Conservation (phyloP, 805 yeast species). For the Jamesozyma hellenica region DNA sequence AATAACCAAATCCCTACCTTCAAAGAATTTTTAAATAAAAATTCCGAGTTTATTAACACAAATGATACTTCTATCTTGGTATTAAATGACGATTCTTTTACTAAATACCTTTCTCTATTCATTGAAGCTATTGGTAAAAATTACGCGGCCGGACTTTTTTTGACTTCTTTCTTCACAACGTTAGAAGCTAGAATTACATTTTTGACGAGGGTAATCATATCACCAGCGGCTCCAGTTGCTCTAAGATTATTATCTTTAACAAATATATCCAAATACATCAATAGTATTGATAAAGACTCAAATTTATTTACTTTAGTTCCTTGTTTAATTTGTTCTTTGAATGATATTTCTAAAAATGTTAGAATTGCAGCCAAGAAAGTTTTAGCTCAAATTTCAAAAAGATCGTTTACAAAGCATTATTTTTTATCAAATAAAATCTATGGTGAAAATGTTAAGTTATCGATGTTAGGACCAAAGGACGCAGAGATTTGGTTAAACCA, state of each 20-base stretch:
- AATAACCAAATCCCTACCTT: slow-evolving; percentile 18
- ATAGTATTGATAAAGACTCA: slow-evolving; percentile 30
- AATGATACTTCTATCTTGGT: slow-evolving; percentile 26
- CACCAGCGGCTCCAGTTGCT: slow-evolving; percentile 49
- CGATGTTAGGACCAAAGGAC: slow-evolving; percentile 58
- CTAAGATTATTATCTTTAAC: slow-evolving; percentile 43
- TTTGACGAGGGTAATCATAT: slow-evolving; percentile 44
- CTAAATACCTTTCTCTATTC: slow-evolving; percentile 33
- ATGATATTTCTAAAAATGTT: slow-evolving; percentile 40
- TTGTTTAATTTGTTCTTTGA: slow-evolving; percentile 42
- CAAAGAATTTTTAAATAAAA: slow-evolving; percentile 25
- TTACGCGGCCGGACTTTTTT: slow-evolving; percentile 27
- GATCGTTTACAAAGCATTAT: slow-evolving; percentile 34
- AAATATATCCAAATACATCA: slow-evolving; percentile 29
- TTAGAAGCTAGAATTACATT: slow-evolving; percentile 45
- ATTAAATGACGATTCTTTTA: slow-evolving; percentile 34
- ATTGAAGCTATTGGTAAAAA: slow-evolving; percentile 35
- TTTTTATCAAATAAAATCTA: slow-evolving; percentile 49
- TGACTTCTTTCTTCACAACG: slow-evolving; percentile 31
- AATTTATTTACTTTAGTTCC: slow-evolving; percentile 51
- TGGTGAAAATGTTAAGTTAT: slow-evolving; percentile 37
- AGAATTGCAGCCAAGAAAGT: slow-evolving; percentile 37
- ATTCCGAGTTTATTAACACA: slow-evolving; percentile 22
- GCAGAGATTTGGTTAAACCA: slow-evolving; percentile 36
- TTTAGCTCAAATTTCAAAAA: slow-evolving; percentile 30